These are phyloP conservation scores for Syncephalis plumigaleata DNA, from an alignment of 371 early-diverging fungal species.

Conservation along the genomic window DNA sequence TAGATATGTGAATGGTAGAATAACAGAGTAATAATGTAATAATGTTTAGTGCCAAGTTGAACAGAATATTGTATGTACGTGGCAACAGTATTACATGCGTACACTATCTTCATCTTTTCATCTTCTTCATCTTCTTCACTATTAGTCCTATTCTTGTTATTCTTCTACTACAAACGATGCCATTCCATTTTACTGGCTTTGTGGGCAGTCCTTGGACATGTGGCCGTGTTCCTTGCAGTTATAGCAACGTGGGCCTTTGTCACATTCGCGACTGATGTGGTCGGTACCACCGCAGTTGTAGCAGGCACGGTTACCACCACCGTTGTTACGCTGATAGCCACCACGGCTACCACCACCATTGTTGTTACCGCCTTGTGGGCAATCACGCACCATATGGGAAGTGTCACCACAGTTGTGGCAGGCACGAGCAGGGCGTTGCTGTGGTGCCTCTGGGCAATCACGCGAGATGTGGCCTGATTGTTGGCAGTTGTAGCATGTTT, in stretches of 20 bases:
- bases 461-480: slow-evolving; percentile 30
- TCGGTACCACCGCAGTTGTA: slow-evolving; percentile 38
- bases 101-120: too few relatives aligned
- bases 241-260: slow-evolving; percentile 36
- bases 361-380: slow-evolving; percentile 21
- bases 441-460: slow-evolving; percentile 18
- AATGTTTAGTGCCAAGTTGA: too few relatives aligned
- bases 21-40: too few relatives aligned
- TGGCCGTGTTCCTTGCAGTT: slow-evolving; percentile 35
- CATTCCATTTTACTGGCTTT: slow-evolving; percentile 5
- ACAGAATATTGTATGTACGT: too few relatives aligned
- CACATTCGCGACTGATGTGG: slow-evolving; percentile 21
- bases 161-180: too few relatives aligned
- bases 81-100: too few relatives aligned
- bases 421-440: slow-evolving; percentile 2
- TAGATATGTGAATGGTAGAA: too few relatives aligned
- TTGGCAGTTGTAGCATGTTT: slow-evolving; percentile 37
- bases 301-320: slow-evolving; percentile 30
- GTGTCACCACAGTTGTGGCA: slow-evolving; percentile 8
- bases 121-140: too few relatives aligned
- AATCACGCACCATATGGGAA: slow-evolving; percentile 42
- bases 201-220: slow-evolving; percentile 24
- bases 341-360: slow-evolving; percentile 36
- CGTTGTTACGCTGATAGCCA: slow-evolving; percentile 20
- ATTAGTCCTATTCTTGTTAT: too few relatives aligned